Evolutionary conservation across 2,329 filamentous ascomycete species (phyloP), one percentile per base, ranked within the genome.

Genomic region (Neofusicoccum sp.): DNA sequence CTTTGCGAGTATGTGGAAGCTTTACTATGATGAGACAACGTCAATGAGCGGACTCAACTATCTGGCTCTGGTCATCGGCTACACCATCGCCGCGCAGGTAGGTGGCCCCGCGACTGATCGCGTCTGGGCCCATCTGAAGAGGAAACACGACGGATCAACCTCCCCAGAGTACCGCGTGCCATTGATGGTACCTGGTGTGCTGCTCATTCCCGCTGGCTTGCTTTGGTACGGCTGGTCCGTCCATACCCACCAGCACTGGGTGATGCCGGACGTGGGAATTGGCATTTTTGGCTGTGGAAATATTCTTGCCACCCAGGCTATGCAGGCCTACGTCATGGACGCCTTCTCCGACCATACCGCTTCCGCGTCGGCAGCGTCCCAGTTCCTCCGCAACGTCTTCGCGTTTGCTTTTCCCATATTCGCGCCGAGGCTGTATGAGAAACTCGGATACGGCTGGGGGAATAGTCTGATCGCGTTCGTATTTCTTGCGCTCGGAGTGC

Each of bases 281-380:
- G 68, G 71, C 5, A 62, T 84, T 0, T 73, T 81, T 2, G 79
- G 77, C 1, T 63, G 73, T 3, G 75, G 71, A 62, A 60, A 59
- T 16, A 75, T 69, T 59, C 48, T 68, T 3, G 47, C 36, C 1
- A 65, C 61, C 3, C 65, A 84, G 76, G 73, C 78, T 0, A 68
- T 81, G 3, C 78, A 81, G 48, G 83, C 83, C 9, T 90, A 90
- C 64, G 76, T 88, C 2, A 82, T 88, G 53, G 86, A 89, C 58
- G 78, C 80, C 2, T 87, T 81, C 66, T 76, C 79, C 0, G 73
- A 79, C 62, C 84, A 86, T 64, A 84, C 85, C 1, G 86, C 86
- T 0, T 85, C 82, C 7, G 65, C 65, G 0, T 1, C 84, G 84
- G 4, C 86, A 82, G n/a, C 86, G 82, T 62, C 63, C 1, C 56